Percentiles rank a stretch among this genome's conserved stretches.
phyloP scores from a whole-genome alignment of 108 stramenopile species.

The Skeletonema grethae region DNA sequence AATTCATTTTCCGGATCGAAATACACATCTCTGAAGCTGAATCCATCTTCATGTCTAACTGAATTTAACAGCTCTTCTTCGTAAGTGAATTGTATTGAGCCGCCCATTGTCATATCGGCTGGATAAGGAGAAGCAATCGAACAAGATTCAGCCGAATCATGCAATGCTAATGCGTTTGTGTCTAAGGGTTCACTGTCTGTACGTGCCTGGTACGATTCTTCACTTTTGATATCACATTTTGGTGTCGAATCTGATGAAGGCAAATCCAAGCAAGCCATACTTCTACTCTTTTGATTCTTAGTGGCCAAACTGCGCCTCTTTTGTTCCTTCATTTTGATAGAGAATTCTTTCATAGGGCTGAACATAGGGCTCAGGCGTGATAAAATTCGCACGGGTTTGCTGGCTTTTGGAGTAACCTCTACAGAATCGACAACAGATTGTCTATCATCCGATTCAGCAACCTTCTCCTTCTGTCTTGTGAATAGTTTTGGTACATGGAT shows the following conservation, averaged over 20 bases:
- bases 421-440: neutral
- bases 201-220: neutral
- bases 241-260: neutral
- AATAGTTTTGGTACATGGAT: neutral
- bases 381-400: neutral
- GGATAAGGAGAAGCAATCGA: too few relatives aligned
- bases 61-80: conserved; percentile 25
- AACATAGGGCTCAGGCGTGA: neutral
- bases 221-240: neutral
- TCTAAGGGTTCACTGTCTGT: neutral
- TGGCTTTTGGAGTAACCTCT: neutral
- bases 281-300: neutral
- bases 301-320: neutral
- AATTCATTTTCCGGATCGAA: conserved; percentile 41
- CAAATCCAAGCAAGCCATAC: neutral
- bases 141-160: too few relatives aligned
- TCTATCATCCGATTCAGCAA: neutral
- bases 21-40: conserved; percentile 33
- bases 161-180: too few relatives aligned
- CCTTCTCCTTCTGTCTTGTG: neutral
- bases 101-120: neutral
- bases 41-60: neutral
- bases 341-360: neutral
- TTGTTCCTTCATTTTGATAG: conserved; percentile 1
- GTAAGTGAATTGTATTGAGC: conserved; percentile 10